Evolutionary conservation across 768 basidiomycete genomes (phyloP).

Genomic region (Kwoniella dejecticola): DNA sequence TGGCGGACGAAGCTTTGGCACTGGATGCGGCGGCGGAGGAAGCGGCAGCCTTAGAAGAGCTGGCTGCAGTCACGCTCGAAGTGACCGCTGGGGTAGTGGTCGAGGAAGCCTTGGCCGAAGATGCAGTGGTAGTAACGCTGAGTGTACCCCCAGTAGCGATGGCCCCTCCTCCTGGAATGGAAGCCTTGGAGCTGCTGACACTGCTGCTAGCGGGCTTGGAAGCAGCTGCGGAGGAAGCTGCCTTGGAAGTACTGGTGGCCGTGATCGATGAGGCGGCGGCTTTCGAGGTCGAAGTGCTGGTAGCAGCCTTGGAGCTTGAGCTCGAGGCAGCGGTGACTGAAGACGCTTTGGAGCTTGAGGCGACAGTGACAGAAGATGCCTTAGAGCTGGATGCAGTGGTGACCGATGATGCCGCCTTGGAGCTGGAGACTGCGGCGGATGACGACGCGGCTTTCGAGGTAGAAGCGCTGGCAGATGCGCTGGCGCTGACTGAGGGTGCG

Average conservation of each 20-base stretch:
- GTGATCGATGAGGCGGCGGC: neutral
- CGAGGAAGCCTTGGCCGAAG: neutral
- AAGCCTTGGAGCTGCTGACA: conserved; percentile 11
- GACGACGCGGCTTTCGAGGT: neutral
- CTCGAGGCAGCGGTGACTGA: conserved; percentile 7
- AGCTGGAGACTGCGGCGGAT: neutral
- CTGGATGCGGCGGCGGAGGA: conserved; percentile 12
- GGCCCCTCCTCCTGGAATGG: conserved; percentile 7
- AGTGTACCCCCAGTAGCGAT: conserved; percentile 12
- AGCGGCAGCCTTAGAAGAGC: conserved; percentile 7
- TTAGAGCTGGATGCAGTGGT: neutral
- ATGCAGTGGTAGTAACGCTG: conserved; percentile 1
- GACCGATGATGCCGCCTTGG: neutral
- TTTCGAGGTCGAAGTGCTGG: conserved; percentile 32
- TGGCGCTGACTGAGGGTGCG: neutral
- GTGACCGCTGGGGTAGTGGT: conserved; percentile 4
- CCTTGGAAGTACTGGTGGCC: conserved; percentile 12
- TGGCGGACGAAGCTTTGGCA: conserved; percentile 3
- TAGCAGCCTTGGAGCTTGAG: neutral
- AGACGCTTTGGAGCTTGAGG: conserved; percentile 35
- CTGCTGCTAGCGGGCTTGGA: conserved; percentile 12
- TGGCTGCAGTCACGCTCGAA: neutral
- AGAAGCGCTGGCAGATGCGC: neutral
- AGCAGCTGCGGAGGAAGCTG: conserved; percentile 5
- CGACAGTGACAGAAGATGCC: conserved; percentile 4